Evolutionary conservation across 208 protist genomes (phyloP).

Genomic region (Crithidia thermophila): DNA sequence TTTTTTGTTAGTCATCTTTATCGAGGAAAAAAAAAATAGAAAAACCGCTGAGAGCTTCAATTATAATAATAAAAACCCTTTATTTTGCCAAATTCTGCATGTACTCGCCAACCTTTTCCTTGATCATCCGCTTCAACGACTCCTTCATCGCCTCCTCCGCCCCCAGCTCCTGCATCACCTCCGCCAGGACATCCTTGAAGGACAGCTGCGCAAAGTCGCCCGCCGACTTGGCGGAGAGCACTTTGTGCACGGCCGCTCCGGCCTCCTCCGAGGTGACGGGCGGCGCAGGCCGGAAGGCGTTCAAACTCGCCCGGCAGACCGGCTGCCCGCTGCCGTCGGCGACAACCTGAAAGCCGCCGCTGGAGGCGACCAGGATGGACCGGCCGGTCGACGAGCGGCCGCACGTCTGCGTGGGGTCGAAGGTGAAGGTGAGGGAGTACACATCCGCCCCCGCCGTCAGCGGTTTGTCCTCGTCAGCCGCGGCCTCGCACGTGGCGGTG

Average conservation of each 20-base stretch:
- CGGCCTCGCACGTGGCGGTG: slow-evolving; percentile 13
- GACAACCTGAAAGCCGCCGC: slow-evolving; percentile 52
- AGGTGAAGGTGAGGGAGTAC: slow-evolving; percentile 37
- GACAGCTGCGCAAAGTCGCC: slow-evolving; percentile 35
- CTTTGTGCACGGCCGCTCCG: slow-evolving; percentile 32
- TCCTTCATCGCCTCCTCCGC: slow-evolving; percentile 34
- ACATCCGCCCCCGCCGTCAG: background rate
- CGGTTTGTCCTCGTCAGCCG: background rate
- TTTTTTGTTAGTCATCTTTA: slow-evolving; percentile 9
- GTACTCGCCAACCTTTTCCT: slow-evolving; percentile 26
- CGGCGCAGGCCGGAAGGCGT: slow-evolving; percentile 49
- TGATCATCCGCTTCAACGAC: slow-evolving; percentile 32
- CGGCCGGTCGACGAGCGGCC: slow-evolving; percentile 59
- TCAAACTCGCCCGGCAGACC: slow-evolving; percentile 55
- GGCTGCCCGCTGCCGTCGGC: slow-evolving; percentile 27
- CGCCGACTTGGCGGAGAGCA: slow-evolving; percentile 21
- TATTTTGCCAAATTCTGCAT: background rate
- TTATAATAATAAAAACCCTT: no score
- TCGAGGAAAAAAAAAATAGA: no score
- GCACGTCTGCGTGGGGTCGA: slow-evolving; percentile 60
- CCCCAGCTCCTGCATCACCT: slow-evolving; percentile 42
- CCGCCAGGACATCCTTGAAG: slow-evolving; percentile 49
- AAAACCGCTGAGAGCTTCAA: no score
- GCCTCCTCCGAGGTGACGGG: slow-evolving; percentile 37
- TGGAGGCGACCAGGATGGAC: slow-evolving; percentile 57